These are phyloP conservation scores for Elaphomyces granulatus DNA, from an alignment of 495 filamentous ascomycete species.

Conservation along the genomic window DNA sequence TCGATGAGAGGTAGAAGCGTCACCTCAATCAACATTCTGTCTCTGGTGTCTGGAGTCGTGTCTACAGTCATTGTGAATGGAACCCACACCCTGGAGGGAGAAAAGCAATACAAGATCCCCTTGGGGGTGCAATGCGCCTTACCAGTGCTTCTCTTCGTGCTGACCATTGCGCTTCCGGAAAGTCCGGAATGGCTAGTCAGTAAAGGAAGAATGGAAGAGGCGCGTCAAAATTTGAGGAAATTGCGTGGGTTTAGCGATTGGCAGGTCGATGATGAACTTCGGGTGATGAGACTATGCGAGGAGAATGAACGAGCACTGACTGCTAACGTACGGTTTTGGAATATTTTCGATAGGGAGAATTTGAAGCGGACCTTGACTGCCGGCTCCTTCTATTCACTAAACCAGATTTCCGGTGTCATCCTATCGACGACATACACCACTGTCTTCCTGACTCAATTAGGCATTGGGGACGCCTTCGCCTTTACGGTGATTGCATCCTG, in stretches of 20 bases:
- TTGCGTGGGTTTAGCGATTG: conserved; percentile 22
- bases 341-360: conserved; percentile 23
- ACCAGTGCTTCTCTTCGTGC: conserved; percentile 15
- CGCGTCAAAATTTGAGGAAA: conserved; percentile 20
- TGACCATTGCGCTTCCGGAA: conserved; percentile 35
- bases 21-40: conserved; percentile 24
- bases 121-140: conserved; percentile 22
- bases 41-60: conserved; percentile 22
- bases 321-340: conserved; percentile 19
- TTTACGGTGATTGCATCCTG: conserved; percentile 25
- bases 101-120: conserved; percentile 20
- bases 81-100: conserved; percentile 14
- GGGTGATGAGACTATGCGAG: conserved; percentile 19
- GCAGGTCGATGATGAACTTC: conserved; percentile 20
- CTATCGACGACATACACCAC: conserved; percentile 27
- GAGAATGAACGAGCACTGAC: conserved; percentile 14
- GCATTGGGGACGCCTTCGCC: conserved; percentile 17
- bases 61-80: conserved; percentile 21
- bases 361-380: conserved; percentile 23
- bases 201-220: conserved; percentile 29
- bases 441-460: conserved; percentile 22
- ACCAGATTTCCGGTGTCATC: conserved; percentile 26
- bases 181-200: conserved; percentile 50
- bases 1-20: conserved; percentile 26
- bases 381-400: conserved; percentile 26